Percentiles rank a stretch among this genome's conserved stretches.
phyloP scores from a whole-genome alignment of 2,329 filamentous ascomycete genomes.

The Aureobasidium sp. region DNA sequence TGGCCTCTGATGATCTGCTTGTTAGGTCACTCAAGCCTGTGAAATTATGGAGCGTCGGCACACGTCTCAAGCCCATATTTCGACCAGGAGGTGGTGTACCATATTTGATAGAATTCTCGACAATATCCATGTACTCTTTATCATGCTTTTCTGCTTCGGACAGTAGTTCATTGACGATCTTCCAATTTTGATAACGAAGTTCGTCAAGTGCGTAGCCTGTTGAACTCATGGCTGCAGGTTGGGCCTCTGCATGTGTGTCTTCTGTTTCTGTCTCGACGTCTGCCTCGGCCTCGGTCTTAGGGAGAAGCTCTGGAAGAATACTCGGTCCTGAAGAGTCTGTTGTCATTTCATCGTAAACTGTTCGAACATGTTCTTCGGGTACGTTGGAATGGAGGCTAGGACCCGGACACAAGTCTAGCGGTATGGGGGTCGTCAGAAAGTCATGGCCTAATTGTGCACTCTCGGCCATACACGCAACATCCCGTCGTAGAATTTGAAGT shows the following conservation, averaged over 20 bases:
- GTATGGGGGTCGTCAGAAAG: slow-evolving; percentile 30
- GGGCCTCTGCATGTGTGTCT: neutral
- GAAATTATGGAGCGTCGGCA: neutral
- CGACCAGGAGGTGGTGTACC: slow-evolving; percentile 21
- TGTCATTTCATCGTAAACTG: slow-evolving; percentile 40
- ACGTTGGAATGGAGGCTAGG: slow-evolving; percentile 17
- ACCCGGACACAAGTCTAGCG: slow-evolving; percentile 29
- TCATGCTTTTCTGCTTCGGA: slow-evolving; percentile 26
- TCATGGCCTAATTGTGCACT: slow-evolving; percentile 27
- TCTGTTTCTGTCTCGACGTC: neutral
- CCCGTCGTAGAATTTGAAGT: neutral
- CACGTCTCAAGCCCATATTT: neutral
- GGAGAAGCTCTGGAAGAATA: neutral
- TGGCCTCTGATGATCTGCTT: neutral
- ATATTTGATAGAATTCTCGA: slow-evolving; percentile 25
- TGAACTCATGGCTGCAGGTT: slow-evolving; percentile 22
- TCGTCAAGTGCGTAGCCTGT: slow-evolving; percentile 39
- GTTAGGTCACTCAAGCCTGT: neutral
- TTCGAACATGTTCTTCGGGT: slow-evolving; percentile 27
- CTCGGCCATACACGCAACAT: slow-evolving; percentile 1
- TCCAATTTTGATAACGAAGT: slow-evolving; percentile 46
- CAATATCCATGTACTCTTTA: slow-evolving; percentile 21
- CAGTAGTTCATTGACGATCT: slow-evolving; percentile 41
- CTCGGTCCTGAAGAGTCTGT: slow-evolving; percentile 23
- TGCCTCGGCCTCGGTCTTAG: neutral